Percentiles rank a stretch among this genome's conserved stretches.
Evolutionary conservation across 2,329 filamentous ascomycete genomes (phyloP).

Genomic region (Hymenoscyphus linearis): DNA sequence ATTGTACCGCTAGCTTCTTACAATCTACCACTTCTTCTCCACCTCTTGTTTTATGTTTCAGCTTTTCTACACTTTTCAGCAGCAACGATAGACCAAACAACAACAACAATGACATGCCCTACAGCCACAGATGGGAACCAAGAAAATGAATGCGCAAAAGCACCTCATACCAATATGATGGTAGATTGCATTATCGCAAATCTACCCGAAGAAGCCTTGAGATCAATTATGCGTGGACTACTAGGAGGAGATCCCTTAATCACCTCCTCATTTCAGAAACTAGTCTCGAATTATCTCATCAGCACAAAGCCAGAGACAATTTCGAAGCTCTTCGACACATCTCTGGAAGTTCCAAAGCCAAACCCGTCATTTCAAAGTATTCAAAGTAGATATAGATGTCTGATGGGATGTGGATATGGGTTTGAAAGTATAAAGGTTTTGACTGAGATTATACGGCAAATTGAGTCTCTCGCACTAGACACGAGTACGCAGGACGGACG

Average conservation of each 20-base stretch:
- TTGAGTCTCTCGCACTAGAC: slow-evolving; percentile 5
- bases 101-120: background rate
- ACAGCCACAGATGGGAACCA: background rate
- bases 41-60: background rate
- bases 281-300: slow-evolving; percentile 29
- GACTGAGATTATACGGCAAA: slow-evolving; percentile 15
- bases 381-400: slow-evolving; percentile 28
- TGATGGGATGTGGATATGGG: slow-evolving; percentile 33
- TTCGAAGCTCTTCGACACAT: slow-evolving; percentile 15
- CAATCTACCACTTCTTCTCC: too few relatives aligned
- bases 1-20: too few relatives aligned
- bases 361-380: slow-evolving; percentile 12
- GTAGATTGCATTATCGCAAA: slow-evolving; percentile 42
- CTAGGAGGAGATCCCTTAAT: slow-evolving; percentile 29
- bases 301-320: slow-evolving; percentile 20
- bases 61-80: background rate
- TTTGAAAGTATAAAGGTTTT: slow-evolving; percentile 28
- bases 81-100: background rate
- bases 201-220: slow-evolving; percentile 36
- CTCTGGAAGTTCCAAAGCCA: background rate
- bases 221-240: slow-evolving; percentile 34
- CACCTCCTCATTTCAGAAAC: slow-evolving; percentile 32
- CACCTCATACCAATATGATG: slow-evolving; percentile 43
- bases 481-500: background rate
- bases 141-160: slow-evolving; percentile 16